Percentiles rank a stretch among this genome's conserved stretches.
Evolutionary conservation across 371 early-diverging fungal genomes (phyloP).

Genomic region (Syncephalastrum monosporum): DNA sequence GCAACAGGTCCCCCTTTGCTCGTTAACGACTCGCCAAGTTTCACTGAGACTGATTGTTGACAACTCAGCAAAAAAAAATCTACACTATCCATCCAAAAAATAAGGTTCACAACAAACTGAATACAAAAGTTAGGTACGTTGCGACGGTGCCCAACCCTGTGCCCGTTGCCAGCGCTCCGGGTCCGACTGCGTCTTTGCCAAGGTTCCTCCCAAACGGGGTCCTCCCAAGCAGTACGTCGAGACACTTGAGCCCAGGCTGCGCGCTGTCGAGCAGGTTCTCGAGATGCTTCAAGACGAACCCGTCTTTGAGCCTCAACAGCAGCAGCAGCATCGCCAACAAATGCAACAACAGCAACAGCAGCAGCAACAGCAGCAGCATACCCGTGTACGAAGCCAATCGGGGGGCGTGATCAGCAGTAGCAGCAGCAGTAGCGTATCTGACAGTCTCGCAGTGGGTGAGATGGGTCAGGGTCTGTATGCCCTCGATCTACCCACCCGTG

Average conservation of each 20-base stretch:
- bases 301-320: slow-evolving; percentile 2
- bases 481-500: slow-evolving; percentile 18
- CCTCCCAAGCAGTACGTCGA: slow-evolving; percentile 50
- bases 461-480: slow-evolving; percentile 28
- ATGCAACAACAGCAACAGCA: not conserved
- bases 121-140: slow-evolving; percentile 32
- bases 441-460: slow-evolving; percentile 15
- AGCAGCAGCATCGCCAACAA: not conserved
- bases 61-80: slow-evolving; percentile 9
- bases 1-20: slow-evolving; percentile 6
- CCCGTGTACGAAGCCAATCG: no score
- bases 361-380: not conserved
- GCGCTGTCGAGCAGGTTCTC: slow-evolving; percentile 32
- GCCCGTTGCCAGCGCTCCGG: slow-evolving; percentile 38
- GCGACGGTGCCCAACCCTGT: slow-evolving; percentile 51
- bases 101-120: not conserved
- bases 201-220: slow-evolving; percentile 34
- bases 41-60: slow-evolving; percentile 27
- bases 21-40: slow-evolving; percentile 33
- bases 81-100: not conserved
- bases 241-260: slow-evolving; percentile 38
- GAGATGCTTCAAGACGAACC: slow-evolving; percentile 12
- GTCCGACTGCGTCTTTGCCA: slow-evolving; percentile 43
- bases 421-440: not conserved
- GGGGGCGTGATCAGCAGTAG: not conserved